A percentile compares a stretch with the other conserved stretches of the same genome.
Evolutionary conservation across 1,139 yeast genomes (phyloP).

Genomic region (Yamadazyma friedrichii): DNA sequence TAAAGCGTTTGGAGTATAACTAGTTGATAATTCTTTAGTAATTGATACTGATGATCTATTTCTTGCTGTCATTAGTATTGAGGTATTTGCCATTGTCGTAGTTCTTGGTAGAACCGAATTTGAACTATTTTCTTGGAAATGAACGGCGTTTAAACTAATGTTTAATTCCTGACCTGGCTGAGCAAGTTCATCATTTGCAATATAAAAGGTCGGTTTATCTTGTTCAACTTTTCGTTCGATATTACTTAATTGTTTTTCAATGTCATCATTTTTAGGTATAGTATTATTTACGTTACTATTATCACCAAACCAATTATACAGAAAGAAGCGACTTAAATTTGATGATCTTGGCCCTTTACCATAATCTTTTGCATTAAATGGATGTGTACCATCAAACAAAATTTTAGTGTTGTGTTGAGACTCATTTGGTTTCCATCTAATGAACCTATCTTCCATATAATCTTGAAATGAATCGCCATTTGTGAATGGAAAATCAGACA

Average conservation of each 20-base stretch:
- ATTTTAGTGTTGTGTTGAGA: slow-evolving; percentile 40
- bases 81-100: slow-evolving; percentile 1
- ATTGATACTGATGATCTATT: not conserved
- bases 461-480: slow-evolving; percentile 12
- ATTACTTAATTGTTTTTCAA: slow-evolving; percentile 3
- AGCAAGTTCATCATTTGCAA: slow-evolving; percentile 2
- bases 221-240: not conserved
- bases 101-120: slow-evolving; percentile 19
- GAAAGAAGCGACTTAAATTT: slow-evolving; percentile 1
- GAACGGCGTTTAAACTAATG: slow-evolving; percentile 3
- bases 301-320: slow-evolving; percentile 9
- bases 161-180: slow-evolving; percentile 7
- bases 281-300: slow-evolving; percentile 1
- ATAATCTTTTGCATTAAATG: slow-evolving; percentile 27
- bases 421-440: slow-evolving; percentile 52
- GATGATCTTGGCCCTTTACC: slow-evolving; percentile 10
- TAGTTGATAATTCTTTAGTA: slow-evolving; percentile 7
- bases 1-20: slow-evolving; percentile 26
- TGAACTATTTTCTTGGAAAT: slow-evolving; percentile 19
- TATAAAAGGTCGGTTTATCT: slow-evolving; percentile 3
- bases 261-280: slow-evolving; percentile 3
- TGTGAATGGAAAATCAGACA: slow-evolving; percentile 2
- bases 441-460: slow-evolving; percentile 50
- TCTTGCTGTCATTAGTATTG: not conserved
- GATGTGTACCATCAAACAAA: slow-evolving; percentile 39